Conservation (phyloP, 768 basidiomycete species). For the Lactarius indigo region DNA sequence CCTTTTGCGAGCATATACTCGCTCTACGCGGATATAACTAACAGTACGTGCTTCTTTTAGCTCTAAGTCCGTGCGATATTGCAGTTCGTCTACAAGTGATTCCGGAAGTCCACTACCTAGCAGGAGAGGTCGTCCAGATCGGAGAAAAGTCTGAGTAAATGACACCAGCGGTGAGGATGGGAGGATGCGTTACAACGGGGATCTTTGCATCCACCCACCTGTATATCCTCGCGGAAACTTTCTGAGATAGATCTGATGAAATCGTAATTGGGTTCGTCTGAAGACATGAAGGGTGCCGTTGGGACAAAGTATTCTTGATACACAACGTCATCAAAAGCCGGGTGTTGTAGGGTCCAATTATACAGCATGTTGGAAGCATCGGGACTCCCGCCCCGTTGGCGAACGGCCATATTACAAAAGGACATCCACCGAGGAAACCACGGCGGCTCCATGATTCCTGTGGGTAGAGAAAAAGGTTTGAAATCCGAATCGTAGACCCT, state of each 20-base stretch:
- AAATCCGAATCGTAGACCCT: slow-evolving; percentile 52
- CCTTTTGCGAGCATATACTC: slow-evolving; percentile 57
- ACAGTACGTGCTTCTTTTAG: slow-evolving; percentile 44
- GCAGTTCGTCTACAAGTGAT: slow-evolving; percentile 49
- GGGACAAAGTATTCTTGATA: slow-evolving; percentile 63
- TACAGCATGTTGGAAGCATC: slow-evolving; percentile 58
- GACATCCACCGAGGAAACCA: slow-evolving; percentile 65
- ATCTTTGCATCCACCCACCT: slow-evolving; percentile 35
- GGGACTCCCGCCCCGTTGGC: slow-evolving; percentile 54
- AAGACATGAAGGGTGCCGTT: slow-evolving; percentile 46
- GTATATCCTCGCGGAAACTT: slow-evolving; percentile 55
- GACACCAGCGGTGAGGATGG: slow-evolving; percentile 1
- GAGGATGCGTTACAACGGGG: background rate
- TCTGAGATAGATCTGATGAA: slow-evolving; percentile 19
- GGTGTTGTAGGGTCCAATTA: slow-evolving; percentile 52
- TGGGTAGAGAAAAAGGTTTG: slow-evolving; percentile 41
- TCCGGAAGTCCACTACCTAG: slow-evolving; percentile 59
- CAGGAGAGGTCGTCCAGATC: slow-evolving; percentile 63
- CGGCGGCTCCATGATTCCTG: slow-evolving; percentile 44
- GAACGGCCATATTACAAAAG: slow-evolving; percentile 50
- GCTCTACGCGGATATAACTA: slow-evolving; percentile 54
- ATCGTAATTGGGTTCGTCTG: slow-evolving; percentile 32
- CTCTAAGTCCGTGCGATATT: slow-evolving; percentile 50
- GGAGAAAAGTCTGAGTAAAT: slow-evolving; percentile 53
- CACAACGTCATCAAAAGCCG: slow-evolving; percentile 55